Conservation (phyloP, 192 early-diverging fungal genomes). For the Pecoramyces ruminantium region DNA sequence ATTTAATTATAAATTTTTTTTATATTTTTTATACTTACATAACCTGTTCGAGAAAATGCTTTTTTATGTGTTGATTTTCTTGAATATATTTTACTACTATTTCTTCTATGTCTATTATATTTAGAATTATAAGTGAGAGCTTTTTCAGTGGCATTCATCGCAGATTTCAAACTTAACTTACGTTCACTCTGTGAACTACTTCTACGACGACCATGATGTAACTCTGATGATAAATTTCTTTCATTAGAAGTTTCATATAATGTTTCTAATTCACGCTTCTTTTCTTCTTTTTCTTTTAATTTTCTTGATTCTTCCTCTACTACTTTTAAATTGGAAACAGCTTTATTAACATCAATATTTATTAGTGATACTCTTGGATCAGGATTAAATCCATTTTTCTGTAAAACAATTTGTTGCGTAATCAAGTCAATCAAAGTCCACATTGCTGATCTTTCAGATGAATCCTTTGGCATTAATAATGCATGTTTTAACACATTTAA, state of each 20-base stretch:
- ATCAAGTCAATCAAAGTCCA: neutral
- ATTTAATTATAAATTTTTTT: too few species aligned
- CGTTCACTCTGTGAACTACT: neutral
- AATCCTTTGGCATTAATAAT: neutral
- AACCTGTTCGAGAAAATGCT: neutral
- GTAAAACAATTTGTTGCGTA: neutral
- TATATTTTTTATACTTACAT: too few species aligned
- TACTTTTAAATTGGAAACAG: neutral
- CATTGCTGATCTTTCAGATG: neutral
- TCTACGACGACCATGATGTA: neutral
- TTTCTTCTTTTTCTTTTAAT: neutral
- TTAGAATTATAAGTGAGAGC: neutral
- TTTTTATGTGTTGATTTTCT: neutral
- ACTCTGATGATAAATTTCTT: neutral
- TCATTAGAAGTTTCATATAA: neutral
- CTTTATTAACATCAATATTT: neutral
- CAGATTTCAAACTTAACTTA: neutral
- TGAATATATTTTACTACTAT: neutral
- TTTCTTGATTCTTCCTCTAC: neutral
- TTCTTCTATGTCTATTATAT: neutral
- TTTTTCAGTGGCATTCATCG: neutral
- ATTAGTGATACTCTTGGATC: neutral
- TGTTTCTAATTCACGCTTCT: neutral
- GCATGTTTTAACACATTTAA: neutral
- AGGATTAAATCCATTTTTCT: neutral